These are phyloP conservation scores for Fusarium redolens DNA, from an alignment of 2,329 filamentous ascomycete genomes.

Conservation along the genomic window DNA sequence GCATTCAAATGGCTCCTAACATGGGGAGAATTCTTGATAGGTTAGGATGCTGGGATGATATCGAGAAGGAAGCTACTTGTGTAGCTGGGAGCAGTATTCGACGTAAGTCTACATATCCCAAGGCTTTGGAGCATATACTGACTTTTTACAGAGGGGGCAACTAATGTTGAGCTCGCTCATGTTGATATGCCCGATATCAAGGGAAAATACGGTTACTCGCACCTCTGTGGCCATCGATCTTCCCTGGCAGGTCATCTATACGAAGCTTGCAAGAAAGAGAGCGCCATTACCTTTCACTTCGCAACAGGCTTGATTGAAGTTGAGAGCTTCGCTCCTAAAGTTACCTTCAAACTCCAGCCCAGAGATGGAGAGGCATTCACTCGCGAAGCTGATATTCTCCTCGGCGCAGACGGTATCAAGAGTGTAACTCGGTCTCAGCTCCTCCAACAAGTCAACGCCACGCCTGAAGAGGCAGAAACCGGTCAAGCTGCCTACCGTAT, in stretches of 20 bases:
- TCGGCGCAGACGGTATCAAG: conserved; percentile 67
- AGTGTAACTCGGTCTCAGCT: conserved; percentile 61
- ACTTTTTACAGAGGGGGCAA: conserved; percentile 68
- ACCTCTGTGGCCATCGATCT: conserved; percentile 82
- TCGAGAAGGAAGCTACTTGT: conserved; percentile 53
- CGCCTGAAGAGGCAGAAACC: conserved; percentile 59
- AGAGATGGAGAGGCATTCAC: conserved; percentile 27
- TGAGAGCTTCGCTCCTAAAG: conserved; percentile 36
- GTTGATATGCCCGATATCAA: conserved; percentile 77
- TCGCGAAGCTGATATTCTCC: conserved; percentile 59
- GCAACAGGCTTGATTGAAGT: conserved; percentile 43
- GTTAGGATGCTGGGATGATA: conserved; percentile 77
- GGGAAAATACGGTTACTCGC: conserved; percentile 76
- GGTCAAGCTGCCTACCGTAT: conserved; percentile 66
- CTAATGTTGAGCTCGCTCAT: conserved; percentile 75
- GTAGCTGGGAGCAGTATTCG: conserved; percentile 47
- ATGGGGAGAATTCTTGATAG: conserved; percentile 80
- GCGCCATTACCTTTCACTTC: conserved; percentile 76
- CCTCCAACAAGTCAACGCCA: conserved; percentile 62
- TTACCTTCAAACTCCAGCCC: conserved; percentile 37
- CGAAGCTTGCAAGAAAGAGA: conserved; percentile 73
- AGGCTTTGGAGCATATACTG: background rate
- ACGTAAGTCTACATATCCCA: conserved; percentile 22
- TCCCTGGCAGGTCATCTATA: conserved; percentile 77
- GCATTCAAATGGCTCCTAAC: conserved; percentile 86